These are phyloP conservation scores for Rubia yunnanensis DNA, from an alignment of 257 asterid species.

Conservation along the genomic window DNA sequence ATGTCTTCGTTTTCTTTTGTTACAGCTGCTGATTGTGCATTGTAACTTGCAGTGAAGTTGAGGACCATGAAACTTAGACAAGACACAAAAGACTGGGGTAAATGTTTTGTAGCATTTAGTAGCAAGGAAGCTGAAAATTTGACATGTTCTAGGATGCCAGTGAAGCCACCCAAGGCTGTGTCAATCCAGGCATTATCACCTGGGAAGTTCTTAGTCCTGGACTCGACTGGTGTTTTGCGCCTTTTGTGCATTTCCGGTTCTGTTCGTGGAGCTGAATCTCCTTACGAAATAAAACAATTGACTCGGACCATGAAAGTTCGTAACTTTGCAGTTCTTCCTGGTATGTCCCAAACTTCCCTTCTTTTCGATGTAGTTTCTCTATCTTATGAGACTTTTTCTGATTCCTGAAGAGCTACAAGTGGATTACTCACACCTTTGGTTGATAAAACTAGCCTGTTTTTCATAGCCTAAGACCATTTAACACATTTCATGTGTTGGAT, in stretches of 20 bases:
- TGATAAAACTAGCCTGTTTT: not conserved
- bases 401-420: not conserved
- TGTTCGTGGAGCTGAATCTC: slow-evolving; percentile 36
- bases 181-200: slow-evolving; percentile 55
- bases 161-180: slow-evolving; percentile 50
- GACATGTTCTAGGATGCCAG: slow-evolving; percentile 20
- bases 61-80: slow-evolving; percentile 56
- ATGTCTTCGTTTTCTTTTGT: slow-evolving; percentile 25
- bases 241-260: slow-evolving; percentile 40
- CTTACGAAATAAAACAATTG: slow-evolving; percentile 35
- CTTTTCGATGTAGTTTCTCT: not conserved
- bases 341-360: slow-evolving; percentile 40
- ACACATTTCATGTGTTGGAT: not conserved
- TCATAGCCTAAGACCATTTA: not conserved
- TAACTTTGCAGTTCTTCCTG: slow-evolving; percentile 53
- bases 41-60: slow-evolving; percentile 69
- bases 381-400: slow-evolving; percentile 1
- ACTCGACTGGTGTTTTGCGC: slow-evolving; percentile 61
- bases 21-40: slow-evolving; percentile 63
- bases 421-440: not conserved
- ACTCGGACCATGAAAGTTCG: slow-evolving; percentile 46
- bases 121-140: slow-evolving; percentile 31
- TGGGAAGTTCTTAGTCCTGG: slow-evolving; percentile 50
- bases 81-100: slow-evolving; percentile 45
- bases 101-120: slow-evolving; percentile 48